Evolutionary conservation across 371 early-diverging fungal species (phyloP), one percentile per base, ranked within the genome.

Genomic region (Mortierella sp.): DNA sequence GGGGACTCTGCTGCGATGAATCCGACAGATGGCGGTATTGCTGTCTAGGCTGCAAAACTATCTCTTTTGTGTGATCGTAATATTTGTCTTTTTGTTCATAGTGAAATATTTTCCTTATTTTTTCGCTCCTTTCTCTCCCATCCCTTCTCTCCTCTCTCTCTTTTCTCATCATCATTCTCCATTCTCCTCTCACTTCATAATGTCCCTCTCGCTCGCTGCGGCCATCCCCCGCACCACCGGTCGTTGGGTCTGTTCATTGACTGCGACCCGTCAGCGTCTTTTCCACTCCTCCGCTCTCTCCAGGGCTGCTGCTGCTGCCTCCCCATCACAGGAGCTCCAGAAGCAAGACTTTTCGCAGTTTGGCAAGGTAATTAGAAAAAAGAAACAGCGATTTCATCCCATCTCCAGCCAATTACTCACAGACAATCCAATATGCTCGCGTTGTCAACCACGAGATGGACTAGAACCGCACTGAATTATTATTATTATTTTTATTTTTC

Each of bases 201-300:
- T 76, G 78, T 76, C 78, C 37, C 70, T 76, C 42, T 64, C 70
- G 58, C 78, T 76, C 44, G 78, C 78, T 32, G 65, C 78, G 61
- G 78, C 78, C 58, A 56, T 70, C 50, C 78, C 78, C 56, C 78
- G 78, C 41, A 43, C 70, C 46, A 46, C 76, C 56, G 76, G 69
- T 42, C 64, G 76, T 37, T 76, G 76, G 76, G 76, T 69, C 55
- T 69, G 70, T 62, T 69, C 69, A 17, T 46, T 76, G 37, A 64
- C 76, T 44, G 76, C 76, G 34, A 69, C 76, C 44, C 69, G 76
- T 34, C 76, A 69, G 58, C 76, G 76, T 32, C 70, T 69, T 62
- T 76, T 76, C 64, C 76, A 76, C 54, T 55, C 70, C 19, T 42
- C 61, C 4, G 61, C 63, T 41, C 30, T 47, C 47, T 24, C 65